Percentiles rank a stretch among this genome's conserved stretches.
These are phyloP conservation scores for Alternaria alternata DNA, from an alignment of 2,329 filamentous ascomycete species.

Conservation along the genomic window DNA sequence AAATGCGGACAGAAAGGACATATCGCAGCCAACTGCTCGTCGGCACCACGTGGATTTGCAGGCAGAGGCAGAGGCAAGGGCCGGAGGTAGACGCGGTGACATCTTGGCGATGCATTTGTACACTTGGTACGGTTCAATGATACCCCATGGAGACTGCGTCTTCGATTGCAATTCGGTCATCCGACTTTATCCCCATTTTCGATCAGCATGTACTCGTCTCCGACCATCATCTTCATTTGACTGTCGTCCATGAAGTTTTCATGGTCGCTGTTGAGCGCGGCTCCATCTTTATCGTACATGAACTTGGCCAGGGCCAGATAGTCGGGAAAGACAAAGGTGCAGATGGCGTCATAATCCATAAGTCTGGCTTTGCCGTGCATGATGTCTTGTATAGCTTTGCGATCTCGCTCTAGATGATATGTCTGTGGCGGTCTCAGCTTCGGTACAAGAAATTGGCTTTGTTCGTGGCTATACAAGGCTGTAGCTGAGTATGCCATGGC, in stretches of 20 bases:
- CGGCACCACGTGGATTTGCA: constrained; percentile 31
- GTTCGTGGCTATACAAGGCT: constrained; percentile 49
- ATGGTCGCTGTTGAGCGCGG: constrained; percentile 49
- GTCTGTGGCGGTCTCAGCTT: constrained; percentile 43
- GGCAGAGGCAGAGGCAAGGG: constrained; percentile 33
- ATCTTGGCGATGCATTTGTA: constrained; percentile 6
- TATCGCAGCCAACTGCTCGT: constrained; percentile 62
- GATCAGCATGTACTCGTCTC: constrained; percentile 55
- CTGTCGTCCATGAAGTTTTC: constrained; percentile 52
- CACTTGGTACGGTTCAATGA: constrained; percentile 20
- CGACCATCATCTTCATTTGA: constrained; percentile 57
- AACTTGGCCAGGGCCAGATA: constrained; percentile 57
- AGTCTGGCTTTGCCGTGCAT: constrained; percentile 55
- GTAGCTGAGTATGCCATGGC: constrained; percentile 56
- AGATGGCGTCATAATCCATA: constrained; percentile 58
- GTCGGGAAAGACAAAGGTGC: constrained; percentile 58
- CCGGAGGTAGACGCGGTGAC: constrained; percentile 26
- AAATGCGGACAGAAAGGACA: constrained; percentile 70
- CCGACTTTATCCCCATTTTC: constrained; percentile 30
- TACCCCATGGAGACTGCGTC: constrained; percentile 24
- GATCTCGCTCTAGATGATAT: constrained; percentile 56
- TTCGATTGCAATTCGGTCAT: constrained; percentile 6
- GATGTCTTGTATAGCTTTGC: constrained; percentile 56
- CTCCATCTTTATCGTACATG: constrained; percentile 56
- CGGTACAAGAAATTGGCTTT: background rate